Evolutionary conservation across 768 basidiomycete species (phyloP).

Genomic region (Termitomyces eurrhizus): DNA sequence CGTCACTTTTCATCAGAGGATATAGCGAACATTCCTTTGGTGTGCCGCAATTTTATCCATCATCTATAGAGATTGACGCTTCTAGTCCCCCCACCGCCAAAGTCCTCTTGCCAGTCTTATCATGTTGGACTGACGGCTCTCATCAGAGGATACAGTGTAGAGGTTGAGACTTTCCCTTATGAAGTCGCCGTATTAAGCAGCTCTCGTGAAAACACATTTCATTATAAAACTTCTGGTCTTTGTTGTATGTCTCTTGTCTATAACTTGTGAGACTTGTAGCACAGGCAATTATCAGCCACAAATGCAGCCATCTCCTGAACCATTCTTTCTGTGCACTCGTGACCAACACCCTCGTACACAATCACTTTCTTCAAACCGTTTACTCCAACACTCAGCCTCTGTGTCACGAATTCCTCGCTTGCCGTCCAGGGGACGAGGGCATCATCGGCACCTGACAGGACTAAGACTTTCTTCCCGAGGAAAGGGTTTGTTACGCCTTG

Average conservation of each 20-base stretch:
- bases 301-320: constrained; percentile 38
- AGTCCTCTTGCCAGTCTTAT: too few species aligned
- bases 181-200: too few species aligned
- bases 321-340: constrained; percentile 63
- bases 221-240: too few species aligned
- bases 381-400: constrained; percentile 46
- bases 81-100: too few species aligned
- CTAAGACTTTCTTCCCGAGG: constrained; percentile 67
- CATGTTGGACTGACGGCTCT: too few species aligned
- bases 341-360: constrained; percentile 54
- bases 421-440: constrained; percentile 62
- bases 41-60: too few species aligned
- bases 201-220: too few species aligned
- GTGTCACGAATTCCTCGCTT: constrained; percentile 48
- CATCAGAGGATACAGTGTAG: too few species aligned
- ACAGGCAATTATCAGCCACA: constrained; percentile 21
- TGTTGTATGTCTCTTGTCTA: background rate
- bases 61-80: background rate
- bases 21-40: too few species aligned
- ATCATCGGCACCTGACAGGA: constrained; percentile 66
- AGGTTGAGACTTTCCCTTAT: too few species aligned
- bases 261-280: background rate
- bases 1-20: too few species aligned
- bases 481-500: constrained; percentile 50
- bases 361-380: constrained; percentile 54